Percentiles rank a stretch among this genome's conserved stretches.
These are phyloP conservation scores for Jatropha podagrica DNA, from an alignment of 441 rosid species.

Conservation along the genomic window DNA sequence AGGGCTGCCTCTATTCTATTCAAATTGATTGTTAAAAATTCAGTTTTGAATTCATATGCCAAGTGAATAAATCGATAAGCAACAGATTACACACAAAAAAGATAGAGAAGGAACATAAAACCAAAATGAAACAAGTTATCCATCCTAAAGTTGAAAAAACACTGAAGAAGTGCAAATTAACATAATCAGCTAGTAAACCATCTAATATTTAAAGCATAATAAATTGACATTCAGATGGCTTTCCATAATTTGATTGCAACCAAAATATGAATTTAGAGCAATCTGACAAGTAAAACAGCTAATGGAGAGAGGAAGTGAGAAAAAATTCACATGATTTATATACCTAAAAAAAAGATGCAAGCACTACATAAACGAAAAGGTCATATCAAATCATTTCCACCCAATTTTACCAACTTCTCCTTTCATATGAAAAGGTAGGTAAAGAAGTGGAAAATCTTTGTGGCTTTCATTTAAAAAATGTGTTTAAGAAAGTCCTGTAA, in stretches of 20 bases:
- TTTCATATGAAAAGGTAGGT: neutral
- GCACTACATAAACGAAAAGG: neutral
- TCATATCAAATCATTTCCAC: neutral
- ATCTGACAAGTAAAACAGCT: neutral
- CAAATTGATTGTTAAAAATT: neutral
- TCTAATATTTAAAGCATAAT: neutral
- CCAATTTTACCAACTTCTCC: neutral
- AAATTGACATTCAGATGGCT: neutral
- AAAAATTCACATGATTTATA: neutral
- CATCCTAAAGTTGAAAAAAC: neutral
- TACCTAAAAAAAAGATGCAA: neutral
- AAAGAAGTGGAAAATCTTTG: neutral
- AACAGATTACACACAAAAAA: neutral
- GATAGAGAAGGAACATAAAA: neutral
- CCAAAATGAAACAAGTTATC: neutral
- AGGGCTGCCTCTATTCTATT: neutral
- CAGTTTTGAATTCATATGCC: neutral
- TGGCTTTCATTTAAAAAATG: neutral
- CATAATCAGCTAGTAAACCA: neutral
- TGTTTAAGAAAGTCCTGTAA: neutral
- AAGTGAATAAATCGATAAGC: neutral
- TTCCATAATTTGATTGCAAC: neutral
- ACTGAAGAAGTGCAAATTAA: neutral
- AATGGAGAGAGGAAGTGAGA: too few species aligned
- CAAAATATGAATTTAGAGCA: neutral